Evolutionary conservation across 2,329 filamentous ascomycete species (phyloP).

Genomic region (Penicillium brasilianum): DNA sequence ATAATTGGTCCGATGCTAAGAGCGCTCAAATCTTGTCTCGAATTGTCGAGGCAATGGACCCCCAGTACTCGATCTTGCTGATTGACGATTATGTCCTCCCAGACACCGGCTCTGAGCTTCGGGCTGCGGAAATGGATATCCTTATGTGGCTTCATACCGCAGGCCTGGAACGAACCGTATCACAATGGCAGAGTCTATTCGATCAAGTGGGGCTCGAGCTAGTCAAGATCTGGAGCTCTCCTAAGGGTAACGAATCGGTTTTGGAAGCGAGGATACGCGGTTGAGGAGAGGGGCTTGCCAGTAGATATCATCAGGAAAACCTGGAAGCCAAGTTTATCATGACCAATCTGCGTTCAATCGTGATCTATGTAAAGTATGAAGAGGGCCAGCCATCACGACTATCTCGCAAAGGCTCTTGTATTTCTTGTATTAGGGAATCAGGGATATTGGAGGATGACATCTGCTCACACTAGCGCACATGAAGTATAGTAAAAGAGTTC

Average conservation of each 20-base stretch:
- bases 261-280: not conserved
- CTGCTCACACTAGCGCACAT: not conserved
- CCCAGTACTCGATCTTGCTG: constrained; percentile 47
- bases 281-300: too few species aligned
- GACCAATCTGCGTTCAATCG: not conserved
- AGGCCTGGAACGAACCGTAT: constrained; percentile 45
- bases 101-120: constrained; percentile 36
- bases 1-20: constrained; percentile 41
- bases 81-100: constrained; percentile 51
- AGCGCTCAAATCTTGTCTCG: constrained; percentile 35
- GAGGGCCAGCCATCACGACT: not conserved
- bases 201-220: constrained; percentile 38
- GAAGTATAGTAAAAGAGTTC: not conserved
- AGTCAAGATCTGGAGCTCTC: constrained; percentile 17
- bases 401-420: not conserved
- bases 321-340: not conserved
- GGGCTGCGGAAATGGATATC: constrained; percentile 44
- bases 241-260: constrained; percentile 1
- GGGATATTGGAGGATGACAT: too few species aligned
- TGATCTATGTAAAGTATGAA: too few species aligned
- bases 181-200: constrained; percentile 43
- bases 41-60: constrained; percentile 41
- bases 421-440: not conserved
- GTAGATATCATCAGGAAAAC: not conserved
- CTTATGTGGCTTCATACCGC: constrained; percentile 47